These are phyloP conservation scores for Spinacia oleracea DNA, from an alignment of 179 eudicot genomes.

Conservation along the genomic window DNA sequence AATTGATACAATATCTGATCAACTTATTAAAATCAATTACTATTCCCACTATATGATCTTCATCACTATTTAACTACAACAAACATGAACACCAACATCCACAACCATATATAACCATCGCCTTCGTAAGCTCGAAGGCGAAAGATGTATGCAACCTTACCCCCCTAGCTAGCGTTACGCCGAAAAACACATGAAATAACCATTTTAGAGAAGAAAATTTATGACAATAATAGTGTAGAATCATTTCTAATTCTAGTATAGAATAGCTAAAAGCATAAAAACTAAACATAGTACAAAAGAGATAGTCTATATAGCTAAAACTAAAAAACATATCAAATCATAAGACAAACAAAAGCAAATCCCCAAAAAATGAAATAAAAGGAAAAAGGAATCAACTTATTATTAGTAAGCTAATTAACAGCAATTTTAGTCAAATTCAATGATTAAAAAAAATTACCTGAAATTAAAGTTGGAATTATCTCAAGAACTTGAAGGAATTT, in stretches of 20 bases:
- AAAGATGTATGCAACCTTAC: background rate
- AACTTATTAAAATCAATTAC: background rate
- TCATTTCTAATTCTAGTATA: constrained; percentile 5
- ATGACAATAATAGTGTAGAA: background rate
- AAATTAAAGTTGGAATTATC: constrained; percentile 18
- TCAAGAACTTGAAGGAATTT: background rate
- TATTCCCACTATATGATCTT: background rate
- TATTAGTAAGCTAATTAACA: background rate
- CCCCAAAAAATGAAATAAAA: background rate
- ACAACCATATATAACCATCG: background rate
- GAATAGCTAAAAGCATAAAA: constrained; percentile 9
- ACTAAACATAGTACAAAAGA: constrained; percentile 3
- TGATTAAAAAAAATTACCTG: constrained; percentile 8
- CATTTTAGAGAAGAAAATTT: background rate
- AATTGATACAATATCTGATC: background rate
- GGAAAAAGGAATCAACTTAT: too few species aligned
- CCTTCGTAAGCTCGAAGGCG: background rate
- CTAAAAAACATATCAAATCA: constrained; percentile 6
- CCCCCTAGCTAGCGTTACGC: background rate
- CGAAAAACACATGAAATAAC: background rate
- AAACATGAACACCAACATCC: background rate
- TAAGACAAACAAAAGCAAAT: background rate
- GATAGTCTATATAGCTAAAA: background rate
- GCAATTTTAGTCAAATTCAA: background rate
- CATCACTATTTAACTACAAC: background rate